Base-by-base conservation (phyloP, 305 asterid species). In the Fraxinus velutina region DNA sequence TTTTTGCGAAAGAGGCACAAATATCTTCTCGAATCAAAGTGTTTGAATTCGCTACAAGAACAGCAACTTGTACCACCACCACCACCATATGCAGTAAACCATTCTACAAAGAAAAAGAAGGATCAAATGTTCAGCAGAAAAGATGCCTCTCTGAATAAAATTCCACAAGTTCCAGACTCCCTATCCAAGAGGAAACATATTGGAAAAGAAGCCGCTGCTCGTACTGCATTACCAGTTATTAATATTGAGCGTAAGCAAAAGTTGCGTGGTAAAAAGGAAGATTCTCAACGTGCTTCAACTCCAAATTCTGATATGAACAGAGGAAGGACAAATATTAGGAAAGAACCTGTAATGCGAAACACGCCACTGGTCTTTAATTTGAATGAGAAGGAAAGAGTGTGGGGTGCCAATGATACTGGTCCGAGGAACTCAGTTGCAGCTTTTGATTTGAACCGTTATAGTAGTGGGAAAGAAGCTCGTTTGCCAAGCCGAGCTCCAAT, bases 401-500 rank as follows among this genome's bases (percentile, higher is more conserved):
- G 30, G 30, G 30, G 81, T 27, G 90, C 78, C 68, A 90, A 84
- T 74, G 90, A 87, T 78, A 83, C 79, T 30, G 75, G 34, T 64
- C 77, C 57, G 1, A 78, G 87, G 47, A 76, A 73, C 13, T 73
- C 87, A 10, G 36, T 76, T 10, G 86, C 86, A 13, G 21, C 82
- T 36, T 89, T 93, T 37, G 96, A 93, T 88, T 84, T 93, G 89
- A 95, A 91, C 86, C 87, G 80, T 79, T 93, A 85, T 73, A 85
- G 80, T 62, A 70, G 84, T 44, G 84, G 83, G 75, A 89, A 84
- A 85, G 97, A 91, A 57, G 82, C 87, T 75, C 60, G 86, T 42
- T 64, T 83, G 79, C 90, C 85, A 24, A 86, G 82, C 76, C 91
- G 90, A 71, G 92, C 93, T 82, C 98, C 94, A 60, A 86, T 84